These are phyloP conservation scores for Hypoxylon rickii DNA, from an alignment of 495 filamentous ascomycete species.

Conservation along the genomic window DNA sequence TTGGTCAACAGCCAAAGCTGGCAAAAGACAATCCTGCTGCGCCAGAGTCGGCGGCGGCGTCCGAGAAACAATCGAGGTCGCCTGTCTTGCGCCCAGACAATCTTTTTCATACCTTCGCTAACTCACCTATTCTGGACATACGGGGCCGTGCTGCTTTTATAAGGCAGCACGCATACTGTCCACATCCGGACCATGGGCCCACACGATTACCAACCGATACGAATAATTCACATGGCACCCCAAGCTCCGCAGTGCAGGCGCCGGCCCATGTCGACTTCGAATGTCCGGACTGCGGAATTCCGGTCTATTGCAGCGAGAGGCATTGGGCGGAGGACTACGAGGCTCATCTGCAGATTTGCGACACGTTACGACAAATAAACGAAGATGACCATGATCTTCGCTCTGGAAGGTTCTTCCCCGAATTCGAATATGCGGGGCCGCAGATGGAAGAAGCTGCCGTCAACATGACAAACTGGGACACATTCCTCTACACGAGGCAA, in stretches of 20 bases:
- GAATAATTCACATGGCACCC: slow-evolving; percentile 56
- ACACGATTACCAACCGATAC: slow-evolving; percentile 67
- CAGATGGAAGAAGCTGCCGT: slow-evolving; percentile 90
- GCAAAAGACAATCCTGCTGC: slow-evolving; percentile 13
- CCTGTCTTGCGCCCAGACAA: slow-evolving; percentile 74
- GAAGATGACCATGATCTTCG: slow-evolving; percentile 97
- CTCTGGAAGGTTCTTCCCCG: slow-evolving; percentile 87
- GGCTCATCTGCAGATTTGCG: slow-evolving; percentile 87
- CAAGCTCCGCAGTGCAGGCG: slow-evolving; percentile 53
- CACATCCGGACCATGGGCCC: slow-evolving; percentile 80
- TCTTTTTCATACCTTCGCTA: slow-evolving; percentile 89
- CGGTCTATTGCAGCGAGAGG: slow-evolving; percentile 87
- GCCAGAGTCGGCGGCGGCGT: slow-evolving; percentile 25
- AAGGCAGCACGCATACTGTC: slow-evolving; percentile 87
- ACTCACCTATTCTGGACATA: slow-evolving; percentile 84
- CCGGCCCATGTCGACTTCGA: slow-evolving; percentile 87
- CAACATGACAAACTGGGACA: slow-evolving; percentile 99
- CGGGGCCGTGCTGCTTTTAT: slow-evolving; percentile 85
- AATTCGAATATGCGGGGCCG: slow-evolving; percentile 85
- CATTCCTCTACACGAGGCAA: slow-evolving; percentile 85
- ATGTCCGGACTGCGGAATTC: slow-evolving; percentile 95
- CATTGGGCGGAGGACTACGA: slow-evolving; percentile 97
- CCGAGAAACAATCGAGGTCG: slow-evolving; percentile 36
- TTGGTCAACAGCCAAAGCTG: slow-evolving; percentile 25
- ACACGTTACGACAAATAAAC: slow-evolving; percentile 87